Conservation (phyloP, 2,329 filamentous ascomycete species). For the Colletotrichum sp. region DNA sequence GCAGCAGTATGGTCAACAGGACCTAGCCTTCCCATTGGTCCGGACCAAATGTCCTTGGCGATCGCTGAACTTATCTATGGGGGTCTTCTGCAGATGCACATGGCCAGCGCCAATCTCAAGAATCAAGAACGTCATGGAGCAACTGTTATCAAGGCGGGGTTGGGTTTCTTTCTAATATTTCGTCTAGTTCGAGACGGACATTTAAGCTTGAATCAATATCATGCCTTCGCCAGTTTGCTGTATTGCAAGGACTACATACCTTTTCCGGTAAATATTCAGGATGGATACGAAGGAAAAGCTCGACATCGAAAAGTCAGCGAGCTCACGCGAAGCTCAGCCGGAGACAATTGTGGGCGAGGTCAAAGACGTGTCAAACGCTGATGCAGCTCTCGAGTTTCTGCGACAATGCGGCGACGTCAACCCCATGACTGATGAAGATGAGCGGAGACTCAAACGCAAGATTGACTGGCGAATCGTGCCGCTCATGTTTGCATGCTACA, state of each 20-base stretch:
- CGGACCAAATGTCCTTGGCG: background rate
- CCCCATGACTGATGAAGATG: background rate
- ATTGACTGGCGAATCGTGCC: constrained; percentile 24
- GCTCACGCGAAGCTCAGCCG: background rate
- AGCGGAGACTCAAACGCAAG: constrained; percentile 13
- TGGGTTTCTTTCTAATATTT: background rate
- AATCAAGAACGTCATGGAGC: background rate
- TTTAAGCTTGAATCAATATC: background rate
- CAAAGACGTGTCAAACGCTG: background rate
- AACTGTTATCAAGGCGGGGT: background rate
- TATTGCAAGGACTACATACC: background rate
- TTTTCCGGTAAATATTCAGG: background rate
- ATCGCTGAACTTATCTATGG: background rate
- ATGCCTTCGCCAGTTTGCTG: background rate
- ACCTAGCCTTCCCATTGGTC: background rate
- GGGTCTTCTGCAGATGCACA: background rate
- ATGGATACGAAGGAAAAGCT: background rate
- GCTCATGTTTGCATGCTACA: constrained; percentile 22
- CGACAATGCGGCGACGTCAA: background rate
- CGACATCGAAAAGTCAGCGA: background rate
- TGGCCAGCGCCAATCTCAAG: background rate
- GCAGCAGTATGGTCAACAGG: background rate
- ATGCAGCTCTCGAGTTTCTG: constrained; percentile 1
- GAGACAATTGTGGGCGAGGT: constrained; percentile 5
- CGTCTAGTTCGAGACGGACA: background rate